These are phyloP conservation scores for Trichoderma sp. DNA, from an alignment of 2,329 filamentous ascomycete species.

Conservation along the genomic window DNA sequence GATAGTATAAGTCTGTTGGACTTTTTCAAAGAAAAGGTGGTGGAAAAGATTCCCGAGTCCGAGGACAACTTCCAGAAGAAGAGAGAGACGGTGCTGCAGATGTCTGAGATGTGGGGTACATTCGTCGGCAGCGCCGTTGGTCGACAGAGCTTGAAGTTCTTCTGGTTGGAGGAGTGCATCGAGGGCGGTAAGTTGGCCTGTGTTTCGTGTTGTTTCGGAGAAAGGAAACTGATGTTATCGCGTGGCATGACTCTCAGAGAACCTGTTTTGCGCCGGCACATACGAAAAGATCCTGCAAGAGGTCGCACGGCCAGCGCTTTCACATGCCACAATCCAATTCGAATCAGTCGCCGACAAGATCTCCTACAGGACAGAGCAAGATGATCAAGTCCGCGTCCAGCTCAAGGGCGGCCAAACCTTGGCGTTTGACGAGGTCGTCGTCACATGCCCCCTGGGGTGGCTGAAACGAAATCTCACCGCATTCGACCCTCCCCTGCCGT, in stretches of 20 bases:
- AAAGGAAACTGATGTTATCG: neutral
- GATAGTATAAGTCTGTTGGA: conserved; percentile 49
- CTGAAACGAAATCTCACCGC: conserved; percentile 57
- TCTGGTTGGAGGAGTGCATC: conserved; percentile 76
- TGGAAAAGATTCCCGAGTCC: conserved; percentile 45
- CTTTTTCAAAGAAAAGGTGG: conserved; percentile 49
- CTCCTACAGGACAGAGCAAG: conserved; percentile 26
- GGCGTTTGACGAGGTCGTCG: conserved; percentile 65
- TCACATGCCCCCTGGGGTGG: conserved; percentile 68
- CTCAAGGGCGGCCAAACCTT: conserved; percentile 44
- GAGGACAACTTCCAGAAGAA: conserved; percentile 39
- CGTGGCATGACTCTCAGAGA: conserved; percentile 41
- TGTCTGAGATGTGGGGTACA: conserved; percentile 66
- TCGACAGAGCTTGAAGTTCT: conserved; percentile 69
- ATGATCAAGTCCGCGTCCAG: conserved; percentile 42
- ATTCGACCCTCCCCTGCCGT: conserved; percentile 60
- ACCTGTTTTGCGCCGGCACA: conserved; percentile 58
- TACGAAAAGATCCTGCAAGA: conserved; percentile 57
- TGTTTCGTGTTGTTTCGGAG: neutral
- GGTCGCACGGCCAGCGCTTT: conserved; percentile 56
- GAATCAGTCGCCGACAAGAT: conserved; percentile 48
- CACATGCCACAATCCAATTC: conserved; percentile 53
- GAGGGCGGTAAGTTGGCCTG: conserved; percentile 54
- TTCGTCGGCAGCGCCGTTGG: conserved; percentile 65
- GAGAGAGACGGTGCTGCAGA: conserved; percentile 46